A percentile compares a stretch with the other conserved stretches of the same genome.
Conservation (phyloP, 768 basidiomycete species). For the Hypholoma fasciculare region DNA sequence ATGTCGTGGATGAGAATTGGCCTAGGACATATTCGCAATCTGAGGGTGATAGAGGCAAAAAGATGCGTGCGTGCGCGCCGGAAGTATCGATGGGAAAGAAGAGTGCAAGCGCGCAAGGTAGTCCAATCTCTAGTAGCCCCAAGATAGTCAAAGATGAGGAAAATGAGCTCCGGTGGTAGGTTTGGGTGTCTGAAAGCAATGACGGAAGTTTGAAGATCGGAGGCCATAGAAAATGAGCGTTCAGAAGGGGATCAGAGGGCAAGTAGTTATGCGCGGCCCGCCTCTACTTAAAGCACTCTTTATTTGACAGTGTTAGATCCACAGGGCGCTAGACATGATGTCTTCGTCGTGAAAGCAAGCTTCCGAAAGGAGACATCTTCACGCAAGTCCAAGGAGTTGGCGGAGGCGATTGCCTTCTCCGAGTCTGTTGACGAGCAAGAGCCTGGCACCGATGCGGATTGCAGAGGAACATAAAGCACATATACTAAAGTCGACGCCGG, state of each 20-base stretch:
- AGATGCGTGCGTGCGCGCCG: constrained; percentile 8
- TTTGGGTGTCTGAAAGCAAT: not conserved
- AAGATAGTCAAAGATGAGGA: constrained; percentile 14
- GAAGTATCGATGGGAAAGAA: constrained; percentile 11
- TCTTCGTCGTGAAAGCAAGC: not conserved
- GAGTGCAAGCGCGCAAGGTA: constrained; percentile 10
- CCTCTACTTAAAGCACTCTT: not conserved
- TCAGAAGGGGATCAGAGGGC: not conserved
- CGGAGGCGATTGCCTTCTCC: no score
- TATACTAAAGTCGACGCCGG: no score
- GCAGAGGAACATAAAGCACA: no score
- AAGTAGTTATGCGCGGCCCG: not conserved
- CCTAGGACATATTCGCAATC: constrained; percentile 9
- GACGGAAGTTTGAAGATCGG: not conserved
- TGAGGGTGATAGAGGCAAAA: constrained; percentile 13
- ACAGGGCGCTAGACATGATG: not conserved
- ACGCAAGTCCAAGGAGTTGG: not conserved
- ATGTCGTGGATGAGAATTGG: constrained; percentile 16
- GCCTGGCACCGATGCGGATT: no score
- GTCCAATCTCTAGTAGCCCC: constrained; percentile 8
- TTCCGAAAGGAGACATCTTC: not conserved
- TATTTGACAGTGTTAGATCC: constrained; percentile 3
- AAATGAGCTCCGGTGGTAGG: constrained; percentile 17
- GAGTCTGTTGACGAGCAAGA: no score
- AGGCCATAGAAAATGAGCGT: not conserved